Evolutionary conservation across 2,329 filamentous ascomycete species (phyloP).

Genomic region (Hymenoscyphus repandus): DNA sequence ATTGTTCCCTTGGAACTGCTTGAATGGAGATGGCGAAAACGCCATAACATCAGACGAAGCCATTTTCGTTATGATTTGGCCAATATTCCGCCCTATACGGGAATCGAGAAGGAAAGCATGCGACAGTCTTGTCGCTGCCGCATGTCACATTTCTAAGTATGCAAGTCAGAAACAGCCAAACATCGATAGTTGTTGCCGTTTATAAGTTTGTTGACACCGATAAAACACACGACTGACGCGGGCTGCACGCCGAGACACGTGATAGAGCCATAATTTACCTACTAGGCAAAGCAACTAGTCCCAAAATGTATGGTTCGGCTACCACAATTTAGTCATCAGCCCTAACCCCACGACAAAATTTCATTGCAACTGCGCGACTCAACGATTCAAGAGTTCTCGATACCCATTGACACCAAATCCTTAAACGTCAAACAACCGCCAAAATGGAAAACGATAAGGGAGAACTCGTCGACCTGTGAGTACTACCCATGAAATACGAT

Average conservation of each 20-base stretch:
- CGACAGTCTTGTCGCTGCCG: conserved; percentile 20
- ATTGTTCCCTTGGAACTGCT: conserved; percentile 15
- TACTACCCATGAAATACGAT: conserved; percentile 20
- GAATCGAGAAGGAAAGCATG: conserved; percentile 14
- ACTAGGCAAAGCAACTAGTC: too few species aligned
- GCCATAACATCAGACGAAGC: conserved; percentile 32
- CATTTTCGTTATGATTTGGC: conserved; percentile 31
- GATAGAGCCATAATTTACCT: background rate
- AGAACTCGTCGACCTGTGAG: conserved; percentile 98
- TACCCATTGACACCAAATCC: conserved; percentile 8
- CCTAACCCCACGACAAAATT: background rate
- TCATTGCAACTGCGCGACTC: conserved; percentile 4
- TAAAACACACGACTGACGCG: too few species aligned
- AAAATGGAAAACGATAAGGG: conserved; percentile 99
- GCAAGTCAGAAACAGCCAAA: background rate
- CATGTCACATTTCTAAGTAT: conserved; percentile 6
- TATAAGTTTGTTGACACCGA: too few species aligned
- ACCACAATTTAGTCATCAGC: too few species aligned
- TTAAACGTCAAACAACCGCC: conserved; percentile 35
- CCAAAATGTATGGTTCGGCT: too few species aligned
- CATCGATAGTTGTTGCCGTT: too few species aligned
- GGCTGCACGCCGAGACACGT: background rate
- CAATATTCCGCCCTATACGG: conserved; percentile 23
- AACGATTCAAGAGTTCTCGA: conserved; percentile 7
- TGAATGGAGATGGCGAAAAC: conserved; percentile 27